Evolutionary conservation across 257 asterid genomes (phyloP).

Genomic region (Jasminum sambac): DNA sequence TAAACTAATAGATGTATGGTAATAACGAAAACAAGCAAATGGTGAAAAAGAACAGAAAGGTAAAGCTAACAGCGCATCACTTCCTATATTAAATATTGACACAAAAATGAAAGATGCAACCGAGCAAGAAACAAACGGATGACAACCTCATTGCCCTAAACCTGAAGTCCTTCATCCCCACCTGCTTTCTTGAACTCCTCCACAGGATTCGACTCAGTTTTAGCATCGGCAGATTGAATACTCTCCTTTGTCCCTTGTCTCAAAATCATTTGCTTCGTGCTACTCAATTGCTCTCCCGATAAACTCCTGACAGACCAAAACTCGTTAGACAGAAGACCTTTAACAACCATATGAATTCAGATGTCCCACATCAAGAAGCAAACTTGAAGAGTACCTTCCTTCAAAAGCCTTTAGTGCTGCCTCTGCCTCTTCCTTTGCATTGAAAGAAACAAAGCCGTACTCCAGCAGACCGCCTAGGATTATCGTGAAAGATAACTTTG

Average conservation of each 20-base stretch:
- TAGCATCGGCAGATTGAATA: constrained; percentile 40
- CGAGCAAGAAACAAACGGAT: constrained; percentile 16
- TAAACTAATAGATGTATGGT: background rate
- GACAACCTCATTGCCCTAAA: constrained; percentile 31
- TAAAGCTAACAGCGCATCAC: background rate
- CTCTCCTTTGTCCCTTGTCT: constrained; percentile 58
- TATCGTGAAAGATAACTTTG: constrained; percentile 62
- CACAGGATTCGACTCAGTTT: constrained; percentile 26
- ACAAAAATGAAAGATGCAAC: constrained; percentile 7
- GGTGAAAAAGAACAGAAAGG: background rate
- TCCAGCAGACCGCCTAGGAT: constrained; percentile 79
- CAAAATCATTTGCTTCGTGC: constrained; percentile 63
- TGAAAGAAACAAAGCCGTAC: constrained; percentile 86
- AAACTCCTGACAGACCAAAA: constrained; percentile 60
- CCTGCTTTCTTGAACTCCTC: constrained; percentile 15
- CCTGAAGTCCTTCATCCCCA: constrained; percentile 26
- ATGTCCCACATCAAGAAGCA: background rate
- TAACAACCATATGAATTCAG: background rate
- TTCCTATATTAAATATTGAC: background rate
- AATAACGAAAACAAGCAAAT: background rate
- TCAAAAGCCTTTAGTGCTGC: constrained; percentile 63
- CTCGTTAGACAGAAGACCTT: constrained; percentile 8
- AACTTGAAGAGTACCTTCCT: constrained; percentile 52
- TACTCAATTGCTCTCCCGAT: constrained; percentile 79
- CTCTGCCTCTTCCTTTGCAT: constrained; percentile 71